phyloP scores from a whole-genome alignment of 2,329 filamentous ascomycete species.

The Diplocarpon mali region DNA sequence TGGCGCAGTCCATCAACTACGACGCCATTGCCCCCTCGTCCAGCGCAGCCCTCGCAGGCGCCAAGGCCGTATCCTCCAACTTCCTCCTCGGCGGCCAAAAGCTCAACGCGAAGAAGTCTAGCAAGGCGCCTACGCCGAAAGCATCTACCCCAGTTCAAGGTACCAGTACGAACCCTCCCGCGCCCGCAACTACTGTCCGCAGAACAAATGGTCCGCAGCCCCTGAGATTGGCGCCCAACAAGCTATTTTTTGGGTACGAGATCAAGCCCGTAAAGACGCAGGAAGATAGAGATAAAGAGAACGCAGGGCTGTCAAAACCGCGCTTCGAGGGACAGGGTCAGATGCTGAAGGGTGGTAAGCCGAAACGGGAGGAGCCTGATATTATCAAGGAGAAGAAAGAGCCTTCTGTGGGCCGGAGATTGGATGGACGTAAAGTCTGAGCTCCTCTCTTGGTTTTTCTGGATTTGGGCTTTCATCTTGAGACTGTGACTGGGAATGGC shows the following conservation, averaged over 20 bases:
- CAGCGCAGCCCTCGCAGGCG: constrained; percentile 49
- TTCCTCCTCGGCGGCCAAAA: constrained; percentile 74
- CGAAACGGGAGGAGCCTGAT: constrained; percentile 14
- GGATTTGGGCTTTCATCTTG: background rate
- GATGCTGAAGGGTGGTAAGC: constrained; percentile 58
- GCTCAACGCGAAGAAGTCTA: constrained; percentile 70
- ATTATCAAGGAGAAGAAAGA: constrained; percentile 17
- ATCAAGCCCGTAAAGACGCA: constrained; percentile 78
- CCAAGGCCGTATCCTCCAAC: constrained; percentile 57
- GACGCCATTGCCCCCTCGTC: constrained; percentile 74
- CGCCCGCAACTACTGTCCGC: constrained; percentile 29
- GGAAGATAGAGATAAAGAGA: constrained; percentile 56
- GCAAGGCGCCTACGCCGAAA: constrained; percentile 63
- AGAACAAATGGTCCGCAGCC: constrained; percentile 74
- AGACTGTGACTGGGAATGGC: background rate
- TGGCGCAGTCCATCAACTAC: constrained; percentile 98
- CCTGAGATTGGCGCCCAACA: constrained; percentile 72
- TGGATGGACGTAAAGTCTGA: constrained; percentile 16
- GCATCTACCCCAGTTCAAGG: constrained; percentile 61
- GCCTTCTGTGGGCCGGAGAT: constrained; percentile 13
- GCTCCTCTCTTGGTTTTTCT: background rate
- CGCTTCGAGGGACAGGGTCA: constrained; percentile 79
- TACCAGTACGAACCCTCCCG: constrained; percentile 30
- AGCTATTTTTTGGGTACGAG: constrained; percentile 94
- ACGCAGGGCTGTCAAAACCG: constrained; percentile 54